These are phyloP conservation scores for Lactarius quietus DNA, from an alignment of 768 basidiomycete genomes.

Conservation along the genomic window DNA sequence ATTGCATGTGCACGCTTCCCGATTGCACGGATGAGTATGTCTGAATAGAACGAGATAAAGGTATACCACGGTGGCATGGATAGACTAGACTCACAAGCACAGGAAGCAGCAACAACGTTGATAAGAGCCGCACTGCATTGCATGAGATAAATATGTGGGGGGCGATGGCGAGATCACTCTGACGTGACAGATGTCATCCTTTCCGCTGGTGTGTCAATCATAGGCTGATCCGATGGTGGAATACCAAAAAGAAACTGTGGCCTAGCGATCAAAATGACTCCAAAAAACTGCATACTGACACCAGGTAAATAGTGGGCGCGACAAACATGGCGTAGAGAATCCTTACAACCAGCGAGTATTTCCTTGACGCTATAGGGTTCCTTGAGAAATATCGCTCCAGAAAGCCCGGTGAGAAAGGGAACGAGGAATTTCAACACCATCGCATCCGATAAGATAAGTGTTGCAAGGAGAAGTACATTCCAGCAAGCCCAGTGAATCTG, in stretches of 20 bases:
- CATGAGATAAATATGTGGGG: background rate
- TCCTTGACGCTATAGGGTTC: constrained; percentile 57
- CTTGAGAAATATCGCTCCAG: constrained; percentile 57
- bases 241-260: constrained; percentile 69
- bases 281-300: constrained; percentile 60
- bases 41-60: constrained; percentile 29
- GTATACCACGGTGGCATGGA: background rate
- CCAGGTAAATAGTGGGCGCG: background rate
- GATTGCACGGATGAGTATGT: constrained; percentile 57
- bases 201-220: constrained; percentile 32
- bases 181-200: constrained; percentile 62
- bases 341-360: constrained; percentile 49
- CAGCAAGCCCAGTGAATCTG: constrained; percentile 71
- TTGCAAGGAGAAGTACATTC: constrained; percentile 66
- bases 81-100: constrained; percentile 54
- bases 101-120: constrained; percentile 62
- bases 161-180: constrained; percentile 17
- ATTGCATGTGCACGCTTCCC: constrained; percentile 73
- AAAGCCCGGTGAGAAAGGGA: constrained; percentile 60
- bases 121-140: constrained; percentile 51
- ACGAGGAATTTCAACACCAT: constrained; percentile 72
- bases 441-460: constrained; percentile 79
- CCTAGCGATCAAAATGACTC: constrained; percentile 78
- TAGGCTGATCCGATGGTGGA: constrained; percentile 3
- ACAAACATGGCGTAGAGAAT: background rate